These are phyloP conservation scores for Ensete glaucum DNA, from an alignment of 176 grass and related monocot genomes.

Conservation along the genomic window DNA sequence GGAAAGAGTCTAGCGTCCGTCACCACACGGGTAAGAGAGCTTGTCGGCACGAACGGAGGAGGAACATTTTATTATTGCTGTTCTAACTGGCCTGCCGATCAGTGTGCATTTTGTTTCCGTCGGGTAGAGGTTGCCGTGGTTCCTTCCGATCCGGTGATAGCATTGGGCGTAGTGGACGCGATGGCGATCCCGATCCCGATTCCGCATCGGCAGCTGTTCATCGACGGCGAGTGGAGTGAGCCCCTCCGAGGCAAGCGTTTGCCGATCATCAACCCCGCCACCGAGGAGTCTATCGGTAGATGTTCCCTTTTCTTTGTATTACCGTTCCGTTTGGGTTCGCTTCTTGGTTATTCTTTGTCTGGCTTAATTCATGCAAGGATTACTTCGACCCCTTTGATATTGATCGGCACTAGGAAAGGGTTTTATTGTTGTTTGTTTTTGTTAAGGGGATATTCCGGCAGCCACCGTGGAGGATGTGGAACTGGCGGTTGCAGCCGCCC, in stretches of 20 bases:
- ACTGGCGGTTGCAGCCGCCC: conserved; percentile 67
- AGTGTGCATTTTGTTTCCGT: no score
- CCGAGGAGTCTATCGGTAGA: conserved; percentile 63
- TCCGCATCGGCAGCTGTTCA: conserved; percentile 62
- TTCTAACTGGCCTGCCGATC: no score
- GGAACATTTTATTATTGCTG: no score
- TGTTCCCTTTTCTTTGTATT: not conserved
- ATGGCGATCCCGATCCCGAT: conserved; percentile 11
- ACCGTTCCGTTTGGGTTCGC: not conserved
- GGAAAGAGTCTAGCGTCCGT: no score
- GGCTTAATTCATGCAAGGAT: no score
- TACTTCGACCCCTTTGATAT: no score
- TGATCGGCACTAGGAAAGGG: no score
- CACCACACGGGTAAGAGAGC: no score
- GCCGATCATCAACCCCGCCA: conserved; percentile 74
- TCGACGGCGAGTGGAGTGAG: conserved; percentile 79
- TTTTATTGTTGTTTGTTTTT: conserved; percentile 4
- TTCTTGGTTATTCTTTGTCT: not conserved
- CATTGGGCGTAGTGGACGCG: no score
- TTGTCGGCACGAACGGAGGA: no score
- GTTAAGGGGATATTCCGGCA: conserved; percentile 77
- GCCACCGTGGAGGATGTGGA: conserved; percentile 88
- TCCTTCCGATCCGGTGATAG: no score
- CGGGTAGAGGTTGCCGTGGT: no score
- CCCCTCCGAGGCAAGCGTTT: conserved; percentile 55